A percentile compares a stretch with the other conserved stretches of the same genome.
phyloP scores from a whole-genome alignment of 73 alveolate genomes.

The Uronychia binucleata region DNA sequence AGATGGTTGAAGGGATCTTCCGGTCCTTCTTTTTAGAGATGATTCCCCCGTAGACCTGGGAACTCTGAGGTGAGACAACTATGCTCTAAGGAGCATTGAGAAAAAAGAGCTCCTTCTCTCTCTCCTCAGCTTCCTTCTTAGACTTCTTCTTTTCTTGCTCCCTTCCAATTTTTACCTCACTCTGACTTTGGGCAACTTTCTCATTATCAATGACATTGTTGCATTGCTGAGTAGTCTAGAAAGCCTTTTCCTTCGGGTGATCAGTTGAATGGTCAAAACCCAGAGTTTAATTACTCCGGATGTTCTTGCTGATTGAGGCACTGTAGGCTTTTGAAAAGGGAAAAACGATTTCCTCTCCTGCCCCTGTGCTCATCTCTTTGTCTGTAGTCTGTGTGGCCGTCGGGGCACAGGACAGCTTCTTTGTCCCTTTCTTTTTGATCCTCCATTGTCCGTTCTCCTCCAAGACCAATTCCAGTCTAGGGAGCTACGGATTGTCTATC shows the following conservation, averaged over 20 bases:
- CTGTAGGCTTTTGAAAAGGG: neutral
- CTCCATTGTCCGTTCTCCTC: neutral
- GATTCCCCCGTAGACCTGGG: neutral
- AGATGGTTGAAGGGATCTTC: slow-evolving; percentile 40
- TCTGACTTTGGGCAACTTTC: neutral
- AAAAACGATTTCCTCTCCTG: neutral
- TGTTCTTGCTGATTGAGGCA: neutral
- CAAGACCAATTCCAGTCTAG: neutral
- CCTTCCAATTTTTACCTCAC: neutral
- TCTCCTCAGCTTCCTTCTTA: slow-evolving; percentile 1
- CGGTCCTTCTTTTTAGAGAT: slow-evolving; percentile 31
- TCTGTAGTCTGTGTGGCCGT: neutral
- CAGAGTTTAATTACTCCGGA: neutral
- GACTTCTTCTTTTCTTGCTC: neutral
- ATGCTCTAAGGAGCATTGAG: neutral
- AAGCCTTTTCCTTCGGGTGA: no score
- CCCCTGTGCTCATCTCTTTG: neutral
- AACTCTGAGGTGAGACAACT: neutral
- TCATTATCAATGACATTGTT: neutral
- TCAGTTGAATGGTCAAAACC: neutral
- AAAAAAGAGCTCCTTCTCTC: slow-evolving; percentile 9
- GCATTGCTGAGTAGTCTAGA: no score
- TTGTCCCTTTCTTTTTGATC: neutral
- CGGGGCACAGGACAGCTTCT: neutral
- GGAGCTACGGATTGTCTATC: neutral